phyloP scores from a whole-genome alignment of 331 rosid species.

The Spiraea crenata region DNA sequence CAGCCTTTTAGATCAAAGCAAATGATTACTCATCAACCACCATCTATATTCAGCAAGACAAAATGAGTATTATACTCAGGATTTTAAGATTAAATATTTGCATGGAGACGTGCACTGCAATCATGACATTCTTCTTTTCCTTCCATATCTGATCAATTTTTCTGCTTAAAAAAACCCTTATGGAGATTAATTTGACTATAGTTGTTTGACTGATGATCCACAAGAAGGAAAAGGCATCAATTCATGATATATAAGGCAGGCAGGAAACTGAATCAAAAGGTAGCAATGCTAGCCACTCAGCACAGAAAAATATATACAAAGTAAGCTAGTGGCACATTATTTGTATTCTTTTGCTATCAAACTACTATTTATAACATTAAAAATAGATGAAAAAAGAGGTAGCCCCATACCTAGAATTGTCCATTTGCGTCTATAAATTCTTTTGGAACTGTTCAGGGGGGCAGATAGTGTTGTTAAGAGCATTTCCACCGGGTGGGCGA shows the following conservation, averaged over 20 bases:
- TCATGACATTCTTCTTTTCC: not conserved
- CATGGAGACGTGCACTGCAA: conserved; percentile 15
- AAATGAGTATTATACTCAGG: not conserved
- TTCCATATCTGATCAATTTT: conserved; percentile 14
- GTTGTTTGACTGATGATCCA: conserved; percentile 24
- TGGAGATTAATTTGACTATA: conserved; percentile 27
- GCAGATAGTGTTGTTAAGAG: conserved; percentile 4
- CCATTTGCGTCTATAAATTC: not conserved
- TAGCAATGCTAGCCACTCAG: not conserved
- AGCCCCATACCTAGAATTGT: not conserved
- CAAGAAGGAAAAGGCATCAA: conserved; percentile 15
- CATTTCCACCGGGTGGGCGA: too few species aligned
- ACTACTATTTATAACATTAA: not conserved
- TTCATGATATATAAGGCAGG: not conserved
- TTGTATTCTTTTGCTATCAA: too few species aligned
- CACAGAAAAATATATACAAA: conserved; percentile 5
- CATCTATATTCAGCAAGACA: not conserved
- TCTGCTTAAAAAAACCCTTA: not conserved
- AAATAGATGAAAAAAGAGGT: not conserved
- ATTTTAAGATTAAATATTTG: not conserved
- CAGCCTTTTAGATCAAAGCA: not conserved
- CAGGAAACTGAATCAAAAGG: conserved; percentile 2
- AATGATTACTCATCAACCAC: not conserved
- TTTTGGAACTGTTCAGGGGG: conserved; percentile 7
- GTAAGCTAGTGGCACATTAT: not conserved